Conservation (phyloP, 139 green algal genomes). For the Micractinium sp. region DNA sequence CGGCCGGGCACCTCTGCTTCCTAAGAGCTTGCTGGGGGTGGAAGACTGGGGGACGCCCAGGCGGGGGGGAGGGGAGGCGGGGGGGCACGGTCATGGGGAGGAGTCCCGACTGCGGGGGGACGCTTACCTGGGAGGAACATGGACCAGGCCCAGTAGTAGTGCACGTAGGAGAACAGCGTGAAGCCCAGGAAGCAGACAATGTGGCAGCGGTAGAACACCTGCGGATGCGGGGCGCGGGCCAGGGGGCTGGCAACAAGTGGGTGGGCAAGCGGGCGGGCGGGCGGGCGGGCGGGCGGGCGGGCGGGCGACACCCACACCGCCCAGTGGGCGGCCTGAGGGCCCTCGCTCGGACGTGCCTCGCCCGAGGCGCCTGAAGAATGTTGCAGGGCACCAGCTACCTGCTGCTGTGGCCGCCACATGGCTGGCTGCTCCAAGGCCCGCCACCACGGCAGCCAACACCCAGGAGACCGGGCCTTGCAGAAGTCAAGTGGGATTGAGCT, state of each 20-base stretch:
- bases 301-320: no score
- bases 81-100: background rate
- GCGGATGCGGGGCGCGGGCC: background rate
- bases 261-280: background rate
- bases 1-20: no score
- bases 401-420: no score
- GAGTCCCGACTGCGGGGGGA: no score
- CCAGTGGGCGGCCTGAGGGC: background rate
- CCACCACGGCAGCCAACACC: no score
- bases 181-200: conserved; percentile 52
- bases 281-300: background rate
- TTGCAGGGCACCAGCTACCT: no score
- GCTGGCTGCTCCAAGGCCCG: no score
- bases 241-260: background rate
- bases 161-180: conserved; percentile 41
- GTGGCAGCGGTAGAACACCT: conserved; percentile 47
- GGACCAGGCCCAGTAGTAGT: conserved; percentile 41
- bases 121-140: conserved; percentile 38
- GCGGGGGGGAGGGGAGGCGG: background rate
- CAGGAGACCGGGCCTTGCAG: no score
- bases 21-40: no score
- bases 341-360: no score
- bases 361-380: no score
- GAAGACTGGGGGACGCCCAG: background rate
- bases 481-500: no score